phyloP scores from a whole-genome alignment of 2,329 filamentous ascomycete species.

The Coniochaeta ligniaria region DNA sequence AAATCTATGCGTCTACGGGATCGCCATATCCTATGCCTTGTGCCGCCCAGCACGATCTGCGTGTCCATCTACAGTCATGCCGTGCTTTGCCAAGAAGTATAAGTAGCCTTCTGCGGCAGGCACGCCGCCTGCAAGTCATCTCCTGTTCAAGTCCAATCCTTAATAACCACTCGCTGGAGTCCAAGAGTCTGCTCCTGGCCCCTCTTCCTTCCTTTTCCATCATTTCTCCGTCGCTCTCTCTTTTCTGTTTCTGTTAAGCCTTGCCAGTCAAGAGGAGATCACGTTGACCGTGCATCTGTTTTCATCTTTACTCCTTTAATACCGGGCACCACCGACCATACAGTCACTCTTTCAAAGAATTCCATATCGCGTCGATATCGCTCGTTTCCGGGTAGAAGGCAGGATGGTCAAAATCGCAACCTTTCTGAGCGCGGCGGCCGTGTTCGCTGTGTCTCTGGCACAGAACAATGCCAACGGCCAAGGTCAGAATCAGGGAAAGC shows the following conservation, averaged over 20 bases:
- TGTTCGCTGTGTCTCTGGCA: neutral
- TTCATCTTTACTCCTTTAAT: neutral
- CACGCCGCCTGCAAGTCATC: neutral
- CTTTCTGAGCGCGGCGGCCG: neutral
- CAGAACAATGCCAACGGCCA: neutral
- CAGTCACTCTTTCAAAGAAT: neutral
- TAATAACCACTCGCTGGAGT: neutral
- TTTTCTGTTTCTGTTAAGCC: neutral
- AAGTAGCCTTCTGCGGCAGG: neutral
- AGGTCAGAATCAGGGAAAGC: conserved; percentile 5
- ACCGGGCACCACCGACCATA: neutral
- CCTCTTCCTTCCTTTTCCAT: neutral
- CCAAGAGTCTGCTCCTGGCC: neutral
- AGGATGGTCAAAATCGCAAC: neutral
- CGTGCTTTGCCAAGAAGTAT: conserved; percentile 1
- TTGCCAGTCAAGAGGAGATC: conserved; percentile 1
- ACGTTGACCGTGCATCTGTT: conserved; percentile 3
- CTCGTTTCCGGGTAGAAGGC: neutral
- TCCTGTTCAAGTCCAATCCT: neutral
- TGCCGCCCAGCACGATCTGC: neutral
- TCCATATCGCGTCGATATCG: neutral
- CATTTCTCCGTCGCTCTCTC: neutral
- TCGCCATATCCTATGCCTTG: conserved; percentile 1
- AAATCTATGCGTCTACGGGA: neutral
- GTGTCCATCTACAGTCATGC: neutral